Conservation (phyloP, 2,329 filamentous ascomycete genomes). For the Neofusicoccum cordaticola region DNA sequence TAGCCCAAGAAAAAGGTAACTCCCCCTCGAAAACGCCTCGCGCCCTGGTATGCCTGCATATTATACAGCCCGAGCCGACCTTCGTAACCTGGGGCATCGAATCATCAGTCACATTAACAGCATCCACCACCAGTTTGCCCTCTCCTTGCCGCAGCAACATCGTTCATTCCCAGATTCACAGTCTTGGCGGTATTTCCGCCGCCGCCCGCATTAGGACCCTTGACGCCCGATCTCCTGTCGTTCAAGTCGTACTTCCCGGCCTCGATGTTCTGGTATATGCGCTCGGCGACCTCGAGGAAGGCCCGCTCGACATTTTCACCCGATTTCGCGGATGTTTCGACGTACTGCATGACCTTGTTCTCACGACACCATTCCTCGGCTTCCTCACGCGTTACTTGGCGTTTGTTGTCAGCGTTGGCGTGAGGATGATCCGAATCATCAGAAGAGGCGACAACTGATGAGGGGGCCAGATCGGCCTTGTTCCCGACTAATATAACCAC, state of each 20-base stretch:
- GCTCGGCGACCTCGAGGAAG: constrained; percentile 88
- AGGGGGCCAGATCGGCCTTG: constrained; percentile 75
- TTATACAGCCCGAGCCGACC: not conserved
- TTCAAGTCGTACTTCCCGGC: constrained; percentile 92
- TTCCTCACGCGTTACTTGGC: constrained; percentile 78
- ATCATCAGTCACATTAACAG: constrained; percentile 14
- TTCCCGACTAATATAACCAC: constrained; percentile 94
- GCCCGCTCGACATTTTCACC: constrained; percentile 91
- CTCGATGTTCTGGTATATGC: constrained; percentile 96
- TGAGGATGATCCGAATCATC: constrained; percentile 19
- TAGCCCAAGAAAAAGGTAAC: not conserved
- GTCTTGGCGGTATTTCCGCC: constrained; percentile 41
- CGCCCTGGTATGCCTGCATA: constrained; percentile 8
- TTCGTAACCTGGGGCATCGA: not conserved
- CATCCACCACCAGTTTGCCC: constrained; percentile 26
- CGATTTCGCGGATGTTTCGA: constrained; percentile 94
- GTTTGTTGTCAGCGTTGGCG: constrained; percentile 55
- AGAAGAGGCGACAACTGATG: constrained; percentile 34
- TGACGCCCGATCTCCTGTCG: constrained; percentile 87
- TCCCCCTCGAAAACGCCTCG: not conserved
- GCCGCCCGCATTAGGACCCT: constrained; percentile 57
- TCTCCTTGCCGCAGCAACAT: constrained; percentile 29
- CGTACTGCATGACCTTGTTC: constrained; percentile 88
- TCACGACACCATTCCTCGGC: constrained; percentile 83
- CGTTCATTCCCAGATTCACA: constrained; percentile 45